Base-by-base conservation (phyloP, 352 stramenopile species). In the Phytophthora litchii region DNA sequence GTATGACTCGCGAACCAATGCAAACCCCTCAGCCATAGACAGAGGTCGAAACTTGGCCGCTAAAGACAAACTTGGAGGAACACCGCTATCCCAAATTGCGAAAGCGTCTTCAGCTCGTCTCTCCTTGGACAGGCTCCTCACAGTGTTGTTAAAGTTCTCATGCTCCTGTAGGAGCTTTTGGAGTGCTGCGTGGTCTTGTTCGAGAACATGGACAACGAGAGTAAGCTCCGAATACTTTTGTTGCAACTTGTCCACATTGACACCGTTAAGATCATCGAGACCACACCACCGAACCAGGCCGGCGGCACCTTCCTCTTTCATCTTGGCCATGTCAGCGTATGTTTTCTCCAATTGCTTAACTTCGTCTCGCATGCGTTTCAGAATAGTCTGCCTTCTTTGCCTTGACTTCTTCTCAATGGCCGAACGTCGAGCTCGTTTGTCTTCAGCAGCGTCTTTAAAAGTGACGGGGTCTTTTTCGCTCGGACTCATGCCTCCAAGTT, bases 351-450 rank as follows among this genome's bases (percentile, higher is more conserved):
- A 54, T 0, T 64, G 62, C 53, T 73, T 60, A 11, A 86, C 60
- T n/a, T 89, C 70, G n/a, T 83, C 58, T 32, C 72, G 63, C 79
- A 87, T 89, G 2, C 17, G 25, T 3, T 56, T 56, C 0, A 75
- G 40, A 16, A 57, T 23, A n/a, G 32, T 32, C 47, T 63, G 64
- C 20, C 64, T 49, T 25, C 58, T 57, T 48, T 73, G 67, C 14
- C 59, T 56, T 1, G 67, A 83, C 37, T 79, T 78, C 54, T 74
- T 71, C 57, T 86, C 76, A 34, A 86, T 86, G 14, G 74, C 76
- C 4, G 72, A 79, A 17, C 72, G 70, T 14, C 72, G 60, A 14
- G 70, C 67, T 45, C 76, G 70, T 16, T 63, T 70, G 20, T 38
- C 40, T 34, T 74, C 48, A 34, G 54, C 48, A 34, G 54, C 3